Evolutionary conservation across 257 asterid species (phyloP), one percentile per base, ranked within the genome.

Genomic region (Echites panduratus): DNA sequence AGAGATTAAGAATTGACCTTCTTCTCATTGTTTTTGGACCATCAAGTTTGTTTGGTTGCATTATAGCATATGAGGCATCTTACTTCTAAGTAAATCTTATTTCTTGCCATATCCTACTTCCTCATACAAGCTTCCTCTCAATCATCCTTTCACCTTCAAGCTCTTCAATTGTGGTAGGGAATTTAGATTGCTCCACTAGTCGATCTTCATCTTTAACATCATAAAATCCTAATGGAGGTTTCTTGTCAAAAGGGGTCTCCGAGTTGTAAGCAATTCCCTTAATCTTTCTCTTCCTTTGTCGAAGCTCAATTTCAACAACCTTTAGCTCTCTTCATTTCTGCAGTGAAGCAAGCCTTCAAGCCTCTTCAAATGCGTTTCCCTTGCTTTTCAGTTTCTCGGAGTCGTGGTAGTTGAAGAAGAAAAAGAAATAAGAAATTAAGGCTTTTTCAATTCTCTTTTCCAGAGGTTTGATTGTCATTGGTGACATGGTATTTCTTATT

Each of bases 361-460:
- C 99, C 87, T 95, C 99, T 85, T 95, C 99, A 26, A 95, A 93
- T 95, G 98, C 81, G 92, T 95, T 80, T 92, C 99, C 74, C 98
- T 80, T 24, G 99, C 99, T 84, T 95, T n/a, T n/a, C n/a, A 32
- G 3, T 32, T 32, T 32, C 38, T 32, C 3, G 38, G 38, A 32
- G 38, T 32, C 38, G 3, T 32, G 38, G 3, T 3, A 32, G 38
- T 32, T 32, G 38, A 32, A 32, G 38, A 32, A 32, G 38, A 32
- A 32, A 32, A 32, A 32, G 38, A 32, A 32, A 32, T 32, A 3
- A 1, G 1, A 32, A 32, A 32, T 32, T 32, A 32, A 3, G 38
- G 38, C 38, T 32, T 32, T 32, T 32, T 32, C 38, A 32, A 32
- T 32, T 32, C 3, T 32, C 38, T 32, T 32, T 32, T 32, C n/a